Percentiles rank a stretch among this genome's conserved stretches.
Evolutionary conservation across 345 rosid species (phyloP).

Genomic region (Melastoma malabathricum): DNA sequence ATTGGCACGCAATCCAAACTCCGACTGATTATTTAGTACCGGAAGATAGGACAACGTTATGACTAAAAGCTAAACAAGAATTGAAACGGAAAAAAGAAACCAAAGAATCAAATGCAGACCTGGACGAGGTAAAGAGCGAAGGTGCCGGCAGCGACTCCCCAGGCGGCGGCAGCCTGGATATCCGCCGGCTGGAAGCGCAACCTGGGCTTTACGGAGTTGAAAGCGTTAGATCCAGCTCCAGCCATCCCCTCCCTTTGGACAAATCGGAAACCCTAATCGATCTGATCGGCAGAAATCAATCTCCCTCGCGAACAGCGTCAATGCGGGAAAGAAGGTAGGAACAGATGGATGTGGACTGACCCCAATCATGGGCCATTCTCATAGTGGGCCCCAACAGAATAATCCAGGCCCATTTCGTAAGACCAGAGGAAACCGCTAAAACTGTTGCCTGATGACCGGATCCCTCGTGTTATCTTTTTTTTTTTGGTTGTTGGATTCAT

Average conservation of each 20-base stretch:
- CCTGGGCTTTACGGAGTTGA: conserved; percentile 38
- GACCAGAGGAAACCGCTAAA: too few relatives aligned
- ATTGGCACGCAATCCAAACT: too few relatives aligned
- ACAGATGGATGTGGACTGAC: too few relatives aligned
- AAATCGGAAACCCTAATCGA: conserved; percentile 4
- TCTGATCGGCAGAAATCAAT: too few relatives aligned
- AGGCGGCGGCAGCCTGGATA: conserved; percentile 56
- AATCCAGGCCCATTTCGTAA: too few relatives aligned
- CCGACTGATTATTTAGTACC: too few relatives aligned
- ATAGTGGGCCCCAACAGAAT: too few relatives aligned
- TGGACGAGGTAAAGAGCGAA: conserved; percentile 65
- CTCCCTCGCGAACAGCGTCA: not conserved
- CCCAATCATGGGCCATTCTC: too few relatives aligned
- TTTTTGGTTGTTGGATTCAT: too few relatives aligned
- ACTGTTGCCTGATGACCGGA: too few relatives aligned
- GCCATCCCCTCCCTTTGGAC: conserved; percentile 5
- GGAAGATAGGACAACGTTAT: not conserved
- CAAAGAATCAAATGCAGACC: conserved; percentile 17
- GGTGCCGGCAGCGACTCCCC: conserved; percentile 78
- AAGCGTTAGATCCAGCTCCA: conserved; percentile 24
- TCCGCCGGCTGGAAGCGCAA: conserved; percentile 44
- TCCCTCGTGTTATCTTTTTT: too few relatives aligned
- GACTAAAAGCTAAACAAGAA: not conserved
- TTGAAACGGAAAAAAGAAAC: not conserved
- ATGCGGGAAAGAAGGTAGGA: not conserved